These are phyloP conservation scores for Xylariales sp. DNA, from an alignment of 2,329 filamentous ascomycete species.

Conservation along the genomic window DNA sequence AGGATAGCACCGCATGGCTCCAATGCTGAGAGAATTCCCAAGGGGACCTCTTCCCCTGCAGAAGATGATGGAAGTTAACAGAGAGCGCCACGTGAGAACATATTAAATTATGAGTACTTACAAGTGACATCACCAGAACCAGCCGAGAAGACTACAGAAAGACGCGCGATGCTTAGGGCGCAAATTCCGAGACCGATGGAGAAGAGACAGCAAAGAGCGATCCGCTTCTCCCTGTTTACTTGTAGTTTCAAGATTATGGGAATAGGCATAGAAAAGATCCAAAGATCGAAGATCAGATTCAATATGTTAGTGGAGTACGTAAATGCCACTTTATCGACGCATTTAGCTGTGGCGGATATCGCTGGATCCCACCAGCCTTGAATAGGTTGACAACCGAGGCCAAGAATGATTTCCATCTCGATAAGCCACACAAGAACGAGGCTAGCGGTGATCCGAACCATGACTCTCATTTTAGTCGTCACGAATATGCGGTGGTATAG, in stretches of 20 bases:
- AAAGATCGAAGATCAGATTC: constrained; percentile 46
- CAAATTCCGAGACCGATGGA: constrained; percentile 45
- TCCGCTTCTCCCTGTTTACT: constrained; percentile 37
- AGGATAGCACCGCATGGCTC: constrained; percentile 46
- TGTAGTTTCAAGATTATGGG: constrained; percentile 43
- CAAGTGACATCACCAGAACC: constrained; percentile 44
- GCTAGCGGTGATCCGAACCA: constrained; percentile 32
- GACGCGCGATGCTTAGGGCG: constrained; percentile 42
- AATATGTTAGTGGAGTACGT: constrained; percentile 46
- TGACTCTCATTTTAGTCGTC: constrained; percentile 33
- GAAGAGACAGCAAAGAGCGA: constrained; percentile 44
- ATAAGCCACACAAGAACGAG: constrained; percentile 44
- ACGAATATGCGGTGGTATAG: constrained; percentile 47
- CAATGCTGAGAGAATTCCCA: constrained; percentile 46
- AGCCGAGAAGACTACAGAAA: constrained; percentile 43
- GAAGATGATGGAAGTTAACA: neutral
- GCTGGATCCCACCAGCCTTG: constrained; percentile 45
- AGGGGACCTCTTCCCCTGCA: constrained; percentile 43
- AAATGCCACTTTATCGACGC: constrained; percentile 44
- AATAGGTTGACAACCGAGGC: constrained; percentile 44
- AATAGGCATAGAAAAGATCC: constrained; percentile 47
- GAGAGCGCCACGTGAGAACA: neutral
- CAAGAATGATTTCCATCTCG: constrained; percentile 44
- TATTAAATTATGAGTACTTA: constrained; percentile 31
- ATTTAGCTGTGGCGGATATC: constrained; percentile 31